phyloP scores from a whole-genome alignment of 805 yeast species.

The Candida argentea region DNA sequence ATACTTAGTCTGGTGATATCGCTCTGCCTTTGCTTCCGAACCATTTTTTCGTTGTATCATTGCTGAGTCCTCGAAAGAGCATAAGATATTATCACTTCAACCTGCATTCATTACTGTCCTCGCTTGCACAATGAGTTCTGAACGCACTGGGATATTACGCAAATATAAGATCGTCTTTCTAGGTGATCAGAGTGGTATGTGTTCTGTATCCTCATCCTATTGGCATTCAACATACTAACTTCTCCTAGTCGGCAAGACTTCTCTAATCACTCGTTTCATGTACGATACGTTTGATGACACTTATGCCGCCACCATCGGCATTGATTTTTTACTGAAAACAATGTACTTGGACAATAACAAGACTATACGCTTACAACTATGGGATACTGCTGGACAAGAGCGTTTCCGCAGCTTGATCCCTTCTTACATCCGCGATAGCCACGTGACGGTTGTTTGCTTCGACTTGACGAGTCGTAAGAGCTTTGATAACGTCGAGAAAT shows the following conservation, averaged over 20 bases:
- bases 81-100: too few species aligned
- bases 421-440: conserved; percentile 88
- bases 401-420: conserved; percentile 92
- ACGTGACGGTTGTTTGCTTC: conserved; percentile 95
- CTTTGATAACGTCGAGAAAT: conserved; percentile 73
- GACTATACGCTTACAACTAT: conserved; percentile 85
- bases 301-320: conserved; percentile 94
- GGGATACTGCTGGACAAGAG: conserved; percentile 99
- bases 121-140: too few species aligned
- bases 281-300: conserved; percentile 95
- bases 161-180: conserved; percentile 87
- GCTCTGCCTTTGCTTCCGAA: too few species aligned
- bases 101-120: too few species aligned
- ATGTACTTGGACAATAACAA: conserved; percentile 78
- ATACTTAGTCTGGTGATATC: too few species aligned
- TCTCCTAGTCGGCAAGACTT: conserved; percentile 76
- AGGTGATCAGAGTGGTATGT: conserved; percentile 86
- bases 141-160: conserved; percentile 33
- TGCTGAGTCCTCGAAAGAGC: too few species aligned
- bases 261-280: conserved; percentile 94
- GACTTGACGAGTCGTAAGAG: conserved; percentile 84
- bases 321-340: conserved; percentile 81
- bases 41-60: too few species aligned
- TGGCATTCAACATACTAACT: conserved; percentile 5
- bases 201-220: background rate